These are phyloP conservation scores for Neofusicoccum laricinum DNA, from an alignment of 2,329 filamentous ascomycete genomes.

Conservation along the genomic window DNA sequence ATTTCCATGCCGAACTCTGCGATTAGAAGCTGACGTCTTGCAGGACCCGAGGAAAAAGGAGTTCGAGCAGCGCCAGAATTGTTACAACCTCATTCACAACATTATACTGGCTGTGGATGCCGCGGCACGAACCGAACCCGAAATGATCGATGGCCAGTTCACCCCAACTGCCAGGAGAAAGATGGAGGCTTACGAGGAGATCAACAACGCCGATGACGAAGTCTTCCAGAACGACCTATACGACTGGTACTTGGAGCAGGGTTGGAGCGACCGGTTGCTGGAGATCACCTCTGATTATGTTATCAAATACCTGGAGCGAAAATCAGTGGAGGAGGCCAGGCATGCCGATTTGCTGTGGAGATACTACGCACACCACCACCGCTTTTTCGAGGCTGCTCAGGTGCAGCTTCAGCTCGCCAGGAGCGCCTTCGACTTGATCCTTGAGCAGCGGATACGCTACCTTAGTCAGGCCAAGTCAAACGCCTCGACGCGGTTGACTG, in stretches of 20 bases:
- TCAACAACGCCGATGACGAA: conserved; percentile 83
- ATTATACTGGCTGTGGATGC: conserved; percentile 75
- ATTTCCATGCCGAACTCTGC: not conserved
- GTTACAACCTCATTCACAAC: conserved; percentile 85
- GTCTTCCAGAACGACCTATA: conserved; percentile 97
- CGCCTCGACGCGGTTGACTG: conserved; percentile 76
- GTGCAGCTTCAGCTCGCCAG: conserved; percentile 82
- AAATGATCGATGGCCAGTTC: conserved; percentile 72
- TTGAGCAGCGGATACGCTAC: conserved; percentile 84
- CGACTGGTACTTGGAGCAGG: conserved; percentile 89
- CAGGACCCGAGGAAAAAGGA: conserved; percentile 66
- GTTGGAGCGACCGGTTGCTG: conserved; percentile 81
- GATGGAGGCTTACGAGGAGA: conserved; percentile 84
- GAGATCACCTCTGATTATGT: conserved; percentile 83
- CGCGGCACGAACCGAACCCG: conserved; percentile 65
- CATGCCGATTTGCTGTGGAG: conserved; percentile 91
- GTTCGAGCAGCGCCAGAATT: conserved; percentile 70
- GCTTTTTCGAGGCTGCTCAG: conserved; percentile 81
- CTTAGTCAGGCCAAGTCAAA: conserved; percentile 90
- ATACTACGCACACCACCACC: conserved; percentile 81
- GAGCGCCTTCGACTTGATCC: conserved; percentile 73
- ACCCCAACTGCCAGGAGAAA: conserved; percentile 75
- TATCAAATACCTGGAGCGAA: conserved; percentile 77
- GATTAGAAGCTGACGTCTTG: conserved; percentile 16
- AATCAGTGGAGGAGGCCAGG: conserved; percentile 66